Percentiles rank a stretch among this genome's conserved stretches.
phyloP scores from a whole-genome alignment of 805 yeast genomes.

The Lachancea cidri region DNA sequence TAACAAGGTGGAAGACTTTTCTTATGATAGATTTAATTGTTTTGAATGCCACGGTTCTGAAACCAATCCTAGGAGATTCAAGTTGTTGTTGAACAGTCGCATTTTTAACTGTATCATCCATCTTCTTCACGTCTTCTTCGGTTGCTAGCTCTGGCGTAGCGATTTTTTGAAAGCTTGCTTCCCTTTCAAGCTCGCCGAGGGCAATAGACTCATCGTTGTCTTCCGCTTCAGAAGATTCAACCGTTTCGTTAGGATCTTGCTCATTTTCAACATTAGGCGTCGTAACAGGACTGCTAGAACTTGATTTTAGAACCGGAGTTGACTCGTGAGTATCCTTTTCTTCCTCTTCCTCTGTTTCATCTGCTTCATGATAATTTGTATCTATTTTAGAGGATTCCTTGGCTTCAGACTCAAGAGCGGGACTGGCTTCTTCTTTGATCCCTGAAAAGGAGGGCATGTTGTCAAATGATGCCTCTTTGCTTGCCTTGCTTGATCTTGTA shows the following conservation, averaged over 20 bases:
- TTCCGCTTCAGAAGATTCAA: slow-evolving; percentile 11
- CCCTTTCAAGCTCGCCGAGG: slow-evolving; percentile 7
- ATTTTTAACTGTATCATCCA: slow-evolving; percentile 13
- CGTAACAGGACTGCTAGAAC: background rate
- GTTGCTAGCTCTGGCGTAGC: slow-evolving; percentile 19
- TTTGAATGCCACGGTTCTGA: background rate
- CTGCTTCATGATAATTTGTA: too few species aligned
- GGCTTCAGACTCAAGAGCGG: background rate
- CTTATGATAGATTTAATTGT: background rate
- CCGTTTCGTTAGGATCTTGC: slow-evolving; percentile 5
- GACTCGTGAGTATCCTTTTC: slow-evolving; percentile 37
- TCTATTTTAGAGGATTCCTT: background rate
- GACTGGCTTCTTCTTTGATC: background rate
- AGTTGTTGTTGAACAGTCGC: slow-evolving; percentile 1
- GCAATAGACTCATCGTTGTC: slow-evolving; percentile 6
- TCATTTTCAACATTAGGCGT: background rate
- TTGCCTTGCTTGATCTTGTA: background rate
- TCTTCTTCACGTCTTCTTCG: slow-evolving; percentile 15
- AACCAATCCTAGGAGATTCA: background rate
- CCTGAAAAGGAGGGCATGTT: slow-evolving; percentile 7
- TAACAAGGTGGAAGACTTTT: slow-evolving; percentile 20
- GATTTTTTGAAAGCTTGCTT: slow-evolving; percentile 3
- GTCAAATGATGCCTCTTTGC: slow-evolving; percentile 2
- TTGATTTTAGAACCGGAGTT: too few species aligned
- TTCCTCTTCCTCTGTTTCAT: slow-evolving; percentile 1